Conservation (phyloP, 169 alveolate genomes). For the Plasmodium gaboni region DNA sequence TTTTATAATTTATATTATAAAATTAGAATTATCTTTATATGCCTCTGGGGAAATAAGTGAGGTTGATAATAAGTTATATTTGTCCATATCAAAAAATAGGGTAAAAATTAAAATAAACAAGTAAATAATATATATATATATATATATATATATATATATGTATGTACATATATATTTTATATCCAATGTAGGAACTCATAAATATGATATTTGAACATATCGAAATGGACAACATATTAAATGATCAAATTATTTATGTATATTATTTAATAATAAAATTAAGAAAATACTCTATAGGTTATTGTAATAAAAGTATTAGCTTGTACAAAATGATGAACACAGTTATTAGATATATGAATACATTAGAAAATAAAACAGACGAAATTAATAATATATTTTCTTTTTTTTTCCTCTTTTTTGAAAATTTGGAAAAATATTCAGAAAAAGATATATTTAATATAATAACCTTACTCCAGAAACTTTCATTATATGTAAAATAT, state of each 20-base stretch:
- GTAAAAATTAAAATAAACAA: constrained; percentile 8
- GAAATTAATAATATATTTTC: constrained; percentile 63
- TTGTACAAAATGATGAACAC: constrained; percentile 72
- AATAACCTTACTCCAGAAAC: constrained; percentile 52
- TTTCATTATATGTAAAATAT: constrained; percentile 41
- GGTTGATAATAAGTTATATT: constrained; percentile 31
- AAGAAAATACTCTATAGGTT: constrained; percentile 37
- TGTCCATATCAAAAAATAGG: constrained; percentile 60
- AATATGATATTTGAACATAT: constrained; percentile 44
- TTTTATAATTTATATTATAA: constrained; percentile 45
- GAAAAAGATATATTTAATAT: constrained; percentile 70
- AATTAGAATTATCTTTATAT: constrained; percentile 61
- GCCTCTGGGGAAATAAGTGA: constrained; percentile 22
- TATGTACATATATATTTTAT: not conserved
- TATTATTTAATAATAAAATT: constrained; percentile 58
- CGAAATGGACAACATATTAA: constrained; percentile 43
- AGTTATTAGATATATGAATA: constrained; percentile 63
- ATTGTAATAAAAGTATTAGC: constrained; percentile 24
- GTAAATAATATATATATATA: not conserved
- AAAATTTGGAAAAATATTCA: constrained; percentile 59
- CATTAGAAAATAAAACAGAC: constrained; percentile 39
- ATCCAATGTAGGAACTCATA: constrained; percentile 38
- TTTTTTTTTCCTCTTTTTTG: constrained; percentile 69
- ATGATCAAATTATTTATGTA: constrained; percentile 23
- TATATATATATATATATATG: not conserved